Evolutionary conservation across 2,329 filamentous ascomycete genomes (phyloP), one percentile per base, ranked within the genome.

Genomic region (Parafenestella ontariensis): DNA sequence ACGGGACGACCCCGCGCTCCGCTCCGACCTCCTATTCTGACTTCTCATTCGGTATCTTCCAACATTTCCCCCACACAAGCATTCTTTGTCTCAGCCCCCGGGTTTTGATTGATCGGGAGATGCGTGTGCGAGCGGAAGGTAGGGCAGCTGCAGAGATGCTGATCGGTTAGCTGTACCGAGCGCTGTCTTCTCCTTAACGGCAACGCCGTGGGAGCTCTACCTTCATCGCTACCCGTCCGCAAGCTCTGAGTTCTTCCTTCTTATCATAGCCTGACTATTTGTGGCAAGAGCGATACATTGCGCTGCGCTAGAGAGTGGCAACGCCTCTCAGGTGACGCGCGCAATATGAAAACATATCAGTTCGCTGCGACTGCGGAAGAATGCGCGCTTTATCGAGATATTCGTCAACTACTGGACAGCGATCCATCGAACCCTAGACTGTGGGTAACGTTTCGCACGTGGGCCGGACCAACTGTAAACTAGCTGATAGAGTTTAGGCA

Each of bases 361-460:
- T 48, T 48, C 13, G 50, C 37, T 37, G 13, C 23, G 26, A 47
- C 43, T 11, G 36, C 21, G 26, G 26, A 46, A 28, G 37, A 47
- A 21, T 48, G 50, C 37, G 29, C 18, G 21, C 8, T 52, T 10
- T 23, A 42, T 21, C 37, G 23, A 17, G 28, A 23, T 17, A 36
- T 52, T 28, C 49, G 49, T 9, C 15, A 13, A 28, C 29, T 31
- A 28, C 29, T 31, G 9, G 43, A 52, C 18, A 17, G n/a, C 2
- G 33, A 45, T 7, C 15, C 44, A 29, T 37, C 23, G 10, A 11
- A 31, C 31, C 44, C 37, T 20, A 52, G 28, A 21, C 24, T 20
- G 31, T 49, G 21, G 11, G 20, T 15, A 2, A 34, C 17, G 24
- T 34, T 17, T 34, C 31, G 6, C 3, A 23, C 20, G 7, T 24